Base-by-base conservation (phyloP, 352 stramenopile genomes). In the Elongisporangium prolatum region DNA sequence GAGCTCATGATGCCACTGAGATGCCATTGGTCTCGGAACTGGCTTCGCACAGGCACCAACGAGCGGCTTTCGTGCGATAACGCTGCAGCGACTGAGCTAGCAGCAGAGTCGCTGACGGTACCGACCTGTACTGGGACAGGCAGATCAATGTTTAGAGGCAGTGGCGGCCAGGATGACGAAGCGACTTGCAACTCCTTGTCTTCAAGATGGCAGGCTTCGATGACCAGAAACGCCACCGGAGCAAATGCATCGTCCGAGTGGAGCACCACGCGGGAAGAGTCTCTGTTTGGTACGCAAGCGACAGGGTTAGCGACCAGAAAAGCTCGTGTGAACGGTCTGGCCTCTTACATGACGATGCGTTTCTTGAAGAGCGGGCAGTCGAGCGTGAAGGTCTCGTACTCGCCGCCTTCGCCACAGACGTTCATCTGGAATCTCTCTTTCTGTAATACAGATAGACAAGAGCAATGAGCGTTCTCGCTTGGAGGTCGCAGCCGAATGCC, bases 341-440 rank as follows among this genome's bases (percentile, higher is more conserved):
- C 11, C 14, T 65, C 72, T 21, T 89, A 94, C 81, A 97, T 80
- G 50, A 96, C 84, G 56, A 98, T 95, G 16, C 91, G 78, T 64
- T 97, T 93, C 61, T 96, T 93, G 59, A 99, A 98, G 3, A 97
- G 73, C 21, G 94, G 93, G 67, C 91, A 99, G 80, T 99, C 95
- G n/a, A 99, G 69, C 21, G 98, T 98, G 25, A 99, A 78, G 2
- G 96, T 98, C 80, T 99, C 98, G 81, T 99, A 99, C 74, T 99
- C 98, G 18, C 98, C 98, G 40, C 98, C 98, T 83, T 99, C 98
- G 16, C 98, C 98, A 44, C 96, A 99, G 8, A 99, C 86, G 69
- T 99, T 97, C 67, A 99, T 94, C 56, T 98, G 92, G 71, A 97
- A 99, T 58, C 96, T 91, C 20, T 97, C 78, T 71, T 98, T 77